Percentiles rank a stretch among this genome's conserved stretches.
phyloP scores from a whole-genome alignment of 208 protist species.

The Trypanosomatidae sp. region DNA sequence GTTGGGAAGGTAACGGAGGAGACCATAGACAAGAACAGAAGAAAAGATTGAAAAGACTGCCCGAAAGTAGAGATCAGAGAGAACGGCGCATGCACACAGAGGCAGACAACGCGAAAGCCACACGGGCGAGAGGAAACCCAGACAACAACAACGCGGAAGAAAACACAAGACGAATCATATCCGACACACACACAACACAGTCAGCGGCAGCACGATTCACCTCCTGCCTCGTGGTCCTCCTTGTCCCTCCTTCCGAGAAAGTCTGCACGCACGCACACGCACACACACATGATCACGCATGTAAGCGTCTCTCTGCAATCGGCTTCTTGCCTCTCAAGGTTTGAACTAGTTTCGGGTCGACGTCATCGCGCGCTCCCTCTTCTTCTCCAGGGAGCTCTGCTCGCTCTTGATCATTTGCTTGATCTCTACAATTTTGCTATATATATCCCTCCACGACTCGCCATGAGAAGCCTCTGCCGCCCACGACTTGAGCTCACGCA shows the following conservation, averaged over 20 bases:
- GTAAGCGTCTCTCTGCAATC: neutral
- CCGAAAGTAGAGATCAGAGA: neutral
- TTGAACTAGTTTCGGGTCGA: conserved; percentile 1
- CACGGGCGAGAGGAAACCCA: neutral
- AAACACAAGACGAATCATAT: neutral
- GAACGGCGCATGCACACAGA: neutral
- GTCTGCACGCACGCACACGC: neutral
- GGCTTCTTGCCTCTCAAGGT: neutral
- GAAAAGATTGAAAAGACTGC: neutral
- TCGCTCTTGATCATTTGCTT: conserved; percentile 69
- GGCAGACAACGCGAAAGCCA: neutral
- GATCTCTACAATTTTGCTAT: conserved; percentile 70
- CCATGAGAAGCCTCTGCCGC: conserved; percentile 54
- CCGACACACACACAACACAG: neutral
- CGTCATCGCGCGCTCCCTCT: conserved; percentile 22
- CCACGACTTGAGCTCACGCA: conserved; percentile 79
- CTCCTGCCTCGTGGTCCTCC: neutral
- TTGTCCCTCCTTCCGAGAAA: neutral
- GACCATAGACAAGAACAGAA: neutral
- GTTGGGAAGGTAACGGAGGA: neutral
- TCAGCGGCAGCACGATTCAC: neutral
- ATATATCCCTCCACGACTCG: conserved; percentile 79
- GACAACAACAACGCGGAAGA: neutral
- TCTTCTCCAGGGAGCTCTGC: conserved; percentile 29
- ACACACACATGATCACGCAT: neutral